A percentile compares a stretch with the other conserved stretches of the same genome.
These are phyloP conservation scores for Kwoniella bestiolae DNA, from an alignment of 768 basidiomycete species.

Conservation along the genomic window DNA sequence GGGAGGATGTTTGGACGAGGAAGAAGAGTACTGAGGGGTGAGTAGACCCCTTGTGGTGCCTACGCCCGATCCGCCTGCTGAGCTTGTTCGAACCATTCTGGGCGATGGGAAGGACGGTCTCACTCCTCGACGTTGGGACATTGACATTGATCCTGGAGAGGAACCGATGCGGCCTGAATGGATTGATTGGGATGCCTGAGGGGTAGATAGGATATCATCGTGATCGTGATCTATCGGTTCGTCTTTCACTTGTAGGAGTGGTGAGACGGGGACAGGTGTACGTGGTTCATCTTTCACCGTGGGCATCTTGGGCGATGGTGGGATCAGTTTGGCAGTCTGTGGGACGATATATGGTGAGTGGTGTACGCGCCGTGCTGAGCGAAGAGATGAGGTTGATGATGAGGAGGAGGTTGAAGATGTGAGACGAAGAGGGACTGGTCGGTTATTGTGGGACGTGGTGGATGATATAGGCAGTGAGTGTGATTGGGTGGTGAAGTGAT, in stretches of 20 bases:
- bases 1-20: constrained; percentile 7
- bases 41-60: constrained; percentile 9
- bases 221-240: not conserved
- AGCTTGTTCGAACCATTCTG: not conserved
- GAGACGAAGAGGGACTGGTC: constrained; percentile 16
- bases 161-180: constrained; percentile 7
- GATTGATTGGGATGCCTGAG: not conserved
- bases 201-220: not conserved
- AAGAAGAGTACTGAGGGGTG: constrained; percentile 17
- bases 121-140: constrained; percentile 19
- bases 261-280: constrained; percentile 5
- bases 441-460: not conserved
- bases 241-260: not conserved
- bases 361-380: constrained; percentile 4
- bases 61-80: too few species aligned
- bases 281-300: constrained; percentile 18
- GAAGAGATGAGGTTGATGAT: constrained; percentile 9
- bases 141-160: constrained; percentile 24
- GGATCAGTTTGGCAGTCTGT: constrained; percentile 1
- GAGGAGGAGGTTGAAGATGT: constrained; percentile 3
- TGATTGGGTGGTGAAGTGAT: not conserved
- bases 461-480: not conserved
- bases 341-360: constrained; percentile 21
- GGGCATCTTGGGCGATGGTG: constrained; percentile 16
- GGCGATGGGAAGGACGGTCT: constrained; percentile 16